These are phyloP conservation scores for Zygotorulaspora chibaensis DNA, from an alignment of 805 yeast genomes.

Conservation along the genomic window DNA sequence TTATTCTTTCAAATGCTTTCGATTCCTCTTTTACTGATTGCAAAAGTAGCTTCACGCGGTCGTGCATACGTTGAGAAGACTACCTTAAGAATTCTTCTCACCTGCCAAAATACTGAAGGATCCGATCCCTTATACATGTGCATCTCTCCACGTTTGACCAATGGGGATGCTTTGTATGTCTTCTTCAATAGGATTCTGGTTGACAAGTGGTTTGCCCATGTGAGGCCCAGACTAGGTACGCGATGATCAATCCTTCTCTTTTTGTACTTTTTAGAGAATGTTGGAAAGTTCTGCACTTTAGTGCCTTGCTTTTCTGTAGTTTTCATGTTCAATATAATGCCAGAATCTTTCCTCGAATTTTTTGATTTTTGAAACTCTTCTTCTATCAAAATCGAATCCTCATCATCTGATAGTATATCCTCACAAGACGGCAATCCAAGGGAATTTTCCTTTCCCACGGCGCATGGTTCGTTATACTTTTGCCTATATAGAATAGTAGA, in stretches of 20 bases:
- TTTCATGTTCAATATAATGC: neutral
- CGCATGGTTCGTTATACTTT: slow-evolving; percentile 13
- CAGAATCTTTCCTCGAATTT: neutral
- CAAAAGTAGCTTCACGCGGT: slow-evolving; percentile 21
- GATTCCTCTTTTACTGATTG: slow-evolving; percentile 28
- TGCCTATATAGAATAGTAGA: slow-evolving; percentile 36
- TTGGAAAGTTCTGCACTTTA: neutral
- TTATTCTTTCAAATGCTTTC: slow-evolving; percentile 12
- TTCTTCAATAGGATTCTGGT: slow-evolving; percentile 47
- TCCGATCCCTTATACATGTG: slow-evolving; percentile 33
- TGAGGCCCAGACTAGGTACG: slow-evolving; percentile 52
- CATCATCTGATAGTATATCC: slow-evolving; percentile 29
- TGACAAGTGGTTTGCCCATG: slow-evolving; percentile 51
- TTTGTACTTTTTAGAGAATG: slow-evolving; percentile 10
- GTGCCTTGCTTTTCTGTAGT: neutral
- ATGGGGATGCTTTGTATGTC: slow-evolving; percentile 39
- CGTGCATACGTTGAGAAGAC: slow-evolving; percentile 40
- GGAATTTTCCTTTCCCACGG: neutral
- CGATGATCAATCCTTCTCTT: slow-evolving; percentile 34
- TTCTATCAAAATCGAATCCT: slow-evolving; percentile 26
- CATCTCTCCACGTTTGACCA: slow-evolving; percentile 28
- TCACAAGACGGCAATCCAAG: slow-evolving; percentile 8
- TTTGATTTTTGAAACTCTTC: slow-evolving; percentile 12
- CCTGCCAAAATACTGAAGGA: slow-evolving; percentile 32
- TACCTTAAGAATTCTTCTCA: slow-evolving; percentile 37